Percentiles rank a stretch among this genome's conserved stretches.
Evolutionary conservation across 139 green algal species (phyloP).

Genomic region (Dunaliella primolecta): DNA sequence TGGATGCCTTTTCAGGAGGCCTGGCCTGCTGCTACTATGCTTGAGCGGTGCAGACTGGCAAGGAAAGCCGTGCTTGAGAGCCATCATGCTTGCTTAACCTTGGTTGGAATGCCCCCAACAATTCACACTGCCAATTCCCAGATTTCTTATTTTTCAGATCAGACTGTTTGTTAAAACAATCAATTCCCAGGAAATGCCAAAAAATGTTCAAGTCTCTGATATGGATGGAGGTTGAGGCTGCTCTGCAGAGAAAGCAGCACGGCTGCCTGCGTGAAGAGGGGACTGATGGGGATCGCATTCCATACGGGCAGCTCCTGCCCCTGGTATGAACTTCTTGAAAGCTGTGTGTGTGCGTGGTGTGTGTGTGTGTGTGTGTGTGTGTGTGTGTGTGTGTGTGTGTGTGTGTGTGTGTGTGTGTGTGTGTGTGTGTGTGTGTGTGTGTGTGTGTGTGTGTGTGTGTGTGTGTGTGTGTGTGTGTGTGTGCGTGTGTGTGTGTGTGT

Average conservation of each 20-base stretch:
- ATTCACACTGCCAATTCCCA: too few species aligned
- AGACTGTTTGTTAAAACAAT: neutral
- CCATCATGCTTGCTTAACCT: neutral
- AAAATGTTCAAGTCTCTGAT: neutral
- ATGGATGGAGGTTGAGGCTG: neutral
- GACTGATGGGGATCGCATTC: neutral
- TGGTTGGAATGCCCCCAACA: neutral
- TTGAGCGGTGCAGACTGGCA: too few species aligned
- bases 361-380: neutral
- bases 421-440: conserved; percentile 12
- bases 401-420: conserved; percentile 7
- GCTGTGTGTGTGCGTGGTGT: neutral
- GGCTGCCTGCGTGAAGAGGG: neutral
- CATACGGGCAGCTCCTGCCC: neutral
- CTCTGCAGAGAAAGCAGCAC: neutral
- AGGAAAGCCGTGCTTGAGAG: neutral
- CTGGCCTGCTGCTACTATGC: neutral
- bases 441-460: conserved; percentile 11
- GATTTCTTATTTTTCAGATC: too few species aligned
- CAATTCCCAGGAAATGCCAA: neutral
- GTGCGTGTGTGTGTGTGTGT: conserved; percentile 1
- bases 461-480: conserved; percentile 13
- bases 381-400: neutral
- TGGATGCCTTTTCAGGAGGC: neutral
- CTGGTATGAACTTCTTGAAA: neutral